These are phyloP conservation scores for Venustampulla echinocandica DNA, from an alignment of 495 filamentous ascomycete genomes.

Conservation along the genomic window DNA sequence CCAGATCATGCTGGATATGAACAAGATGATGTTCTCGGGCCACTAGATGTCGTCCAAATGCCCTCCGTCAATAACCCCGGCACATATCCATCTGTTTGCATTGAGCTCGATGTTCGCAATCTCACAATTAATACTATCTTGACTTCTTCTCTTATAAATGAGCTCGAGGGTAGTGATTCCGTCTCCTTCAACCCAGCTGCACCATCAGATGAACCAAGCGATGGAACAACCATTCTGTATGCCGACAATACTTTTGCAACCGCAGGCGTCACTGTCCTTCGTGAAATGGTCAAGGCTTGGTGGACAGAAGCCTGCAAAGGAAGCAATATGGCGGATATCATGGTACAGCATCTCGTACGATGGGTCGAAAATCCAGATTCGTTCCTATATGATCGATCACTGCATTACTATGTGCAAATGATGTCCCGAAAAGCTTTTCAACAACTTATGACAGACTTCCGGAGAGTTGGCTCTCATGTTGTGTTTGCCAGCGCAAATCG, in stretches of 20 bases:
- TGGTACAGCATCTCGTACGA: conserved; percentile 94
- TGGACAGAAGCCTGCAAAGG: conserved; percentile 91
- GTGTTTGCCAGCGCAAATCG: conserved; percentile 85
- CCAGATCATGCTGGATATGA: conserved; percentile 97
- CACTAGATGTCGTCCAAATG: conserved; percentile 88
- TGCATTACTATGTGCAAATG: conserved; percentile 97
- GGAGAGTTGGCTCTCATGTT: conserved; percentile 87
- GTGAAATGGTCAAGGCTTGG: conserved; percentile 99
- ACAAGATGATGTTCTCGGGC: conserved; percentile 76
- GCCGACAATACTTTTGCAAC: conserved; percentile 90
- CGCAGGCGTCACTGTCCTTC: conserved; percentile 77
- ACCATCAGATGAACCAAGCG: conserved; percentile 43
- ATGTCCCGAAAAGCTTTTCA: conserved; percentile 95
- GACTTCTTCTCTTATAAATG: conserved; percentile 94
- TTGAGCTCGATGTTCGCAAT: conserved; percentile 89
- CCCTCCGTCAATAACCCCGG: conserved; percentile 86
- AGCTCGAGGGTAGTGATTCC: conserved; percentile 81
- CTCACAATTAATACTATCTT: conserved; percentile 96
- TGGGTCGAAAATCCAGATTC: conserved; percentile 91
- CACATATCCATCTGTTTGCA: conserved; percentile 92
- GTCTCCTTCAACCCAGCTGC: conserved; percentile 73
- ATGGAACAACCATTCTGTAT: conserved; percentile 62
- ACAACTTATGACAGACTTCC: conserved; percentile 94
- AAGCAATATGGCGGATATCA: conserved; percentile 89
- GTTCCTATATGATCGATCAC: conserved; percentile 89